phyloP scores from a whole-genome alignment of 352 stramenopile genomes.

The Phytophthora foliorum region DNA sequence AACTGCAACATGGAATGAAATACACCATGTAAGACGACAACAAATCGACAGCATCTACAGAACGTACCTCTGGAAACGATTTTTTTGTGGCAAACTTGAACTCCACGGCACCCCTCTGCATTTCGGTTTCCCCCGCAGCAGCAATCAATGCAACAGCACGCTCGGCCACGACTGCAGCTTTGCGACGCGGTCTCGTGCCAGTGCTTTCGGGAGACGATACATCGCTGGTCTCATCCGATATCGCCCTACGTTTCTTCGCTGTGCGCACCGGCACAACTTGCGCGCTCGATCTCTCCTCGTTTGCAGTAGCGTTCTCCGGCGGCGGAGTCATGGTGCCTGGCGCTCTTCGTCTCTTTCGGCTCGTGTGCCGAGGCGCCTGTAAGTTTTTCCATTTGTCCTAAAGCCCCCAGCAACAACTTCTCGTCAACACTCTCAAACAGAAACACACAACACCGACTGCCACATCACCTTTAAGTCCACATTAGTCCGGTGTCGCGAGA shows the following conservation, averaged over 20 bases:
- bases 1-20: slow-evolving; percentile 27
- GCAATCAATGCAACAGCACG: not conserved
- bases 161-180: not conserved
- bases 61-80: slow-evolving; percentile 42
- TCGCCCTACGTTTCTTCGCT: not conserved
- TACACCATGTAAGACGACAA: not conserved
- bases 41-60: not conserved
- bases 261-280: not conserved
- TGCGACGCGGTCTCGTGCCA: not conserved
- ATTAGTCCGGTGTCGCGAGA: slow-evolving; percentile 61
- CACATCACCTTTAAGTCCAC: slow-evolving; percentile 70
- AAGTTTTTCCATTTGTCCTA: slow-evolving; percentile 67
- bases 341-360: slow-evolving; percentile 15
- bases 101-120: not conserved
- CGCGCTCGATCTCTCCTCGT: not conserved
- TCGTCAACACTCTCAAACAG: not conserved
- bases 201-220: slow-evolving; percentile 1
- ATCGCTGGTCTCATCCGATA: slow-evolving; percentile 1
- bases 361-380: not conserved
- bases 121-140: not conserved
- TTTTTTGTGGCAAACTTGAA: slow-evolving; percentile 44
- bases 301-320: not conserved
- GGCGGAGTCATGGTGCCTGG: not conserved
- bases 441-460: not conserved
- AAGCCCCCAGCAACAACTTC: not conserved